Evolutionary conservation across 106 monocot genomes (phyloP).

Genomic region (Amphibolis antarctica): DNA sequence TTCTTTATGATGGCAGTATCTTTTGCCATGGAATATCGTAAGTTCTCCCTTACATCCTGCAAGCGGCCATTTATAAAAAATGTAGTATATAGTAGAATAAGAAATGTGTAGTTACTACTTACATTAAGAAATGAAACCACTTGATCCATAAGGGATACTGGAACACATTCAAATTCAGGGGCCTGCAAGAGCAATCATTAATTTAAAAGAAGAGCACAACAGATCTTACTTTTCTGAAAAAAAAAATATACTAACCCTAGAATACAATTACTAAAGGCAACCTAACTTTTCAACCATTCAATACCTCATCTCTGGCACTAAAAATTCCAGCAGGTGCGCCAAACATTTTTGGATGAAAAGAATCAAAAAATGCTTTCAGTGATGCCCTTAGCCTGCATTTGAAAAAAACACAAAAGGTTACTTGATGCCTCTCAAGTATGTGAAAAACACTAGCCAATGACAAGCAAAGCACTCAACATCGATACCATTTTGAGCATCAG

Average conservation of each 20-base stretch:
- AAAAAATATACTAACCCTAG: too few relatives aligned
- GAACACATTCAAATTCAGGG: slow-evolving; percentile 83
- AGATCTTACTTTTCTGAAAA: neutral
- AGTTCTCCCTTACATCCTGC: slow-evolving; percentile 84
- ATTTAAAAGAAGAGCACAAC: neutral
- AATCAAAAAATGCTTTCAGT: slow-evolving; percentile 67
- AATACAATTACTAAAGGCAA: neutral
- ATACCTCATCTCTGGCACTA: slow-evolving; percentile 51
- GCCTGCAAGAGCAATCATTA: slow-evolving; percentile 27
- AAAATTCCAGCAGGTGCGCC: slow-evolving; percentile 64
- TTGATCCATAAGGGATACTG: slow-evolving; percentile 68
- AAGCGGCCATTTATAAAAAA: neutral
- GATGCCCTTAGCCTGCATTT: slow-evolving; percentile 74
- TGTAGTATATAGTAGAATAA: neutral
- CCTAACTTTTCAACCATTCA: neutral
- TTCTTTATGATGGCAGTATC: slow-evolving; percentile 50
- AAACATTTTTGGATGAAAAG: slow-evolving; percentile 63
- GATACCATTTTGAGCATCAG: too few relatives aligned
- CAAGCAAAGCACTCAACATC: too few relatives aligned
- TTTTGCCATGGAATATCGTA: slow-evolving; percentile 59
- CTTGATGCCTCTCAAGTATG: too few relatives aligned
- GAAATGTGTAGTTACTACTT: slow-evolving; percentile 7
- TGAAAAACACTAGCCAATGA: too few relatives aligned
- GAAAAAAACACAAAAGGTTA: neutral
- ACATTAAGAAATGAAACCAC: slow-evolving; percentile 78